Base-by-base conservation (phyloP, 2,329 filamentous ascomycete genomes). In the Aspergillus tubingensis region DNA sequence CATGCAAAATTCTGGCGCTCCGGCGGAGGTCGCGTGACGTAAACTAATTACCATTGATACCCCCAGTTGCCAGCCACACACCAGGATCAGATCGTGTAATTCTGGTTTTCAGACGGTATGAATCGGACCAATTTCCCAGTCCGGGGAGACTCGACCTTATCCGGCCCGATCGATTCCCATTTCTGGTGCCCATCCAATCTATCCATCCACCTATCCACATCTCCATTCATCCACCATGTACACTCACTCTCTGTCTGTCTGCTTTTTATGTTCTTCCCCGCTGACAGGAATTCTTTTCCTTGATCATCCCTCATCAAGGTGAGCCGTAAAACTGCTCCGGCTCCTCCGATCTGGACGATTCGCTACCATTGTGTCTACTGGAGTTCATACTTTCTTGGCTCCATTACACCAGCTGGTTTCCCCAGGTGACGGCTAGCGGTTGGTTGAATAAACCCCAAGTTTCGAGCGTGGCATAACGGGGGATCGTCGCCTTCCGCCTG, bases 21-120 rank as follows among this genome's bases (percentile, higher is more conserved):
- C 44, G 48, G 36, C 17, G 23, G 30, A 44, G 69, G 68, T 70
- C 72, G 72, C 72, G 72, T 75, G 72, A 74, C 68, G 71, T 74
- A 74, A 71, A 55, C 19, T 8, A 13, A 59, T 50, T 74, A 75
- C 72, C 55, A 64, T 66, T 67, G 65, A 64, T 71, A 70, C 67
- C 1, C 11, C 21, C 23, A 23, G 17, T 10, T 7, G n/a, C 17
- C 52, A 15, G n/a, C 27, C 5, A 36, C 44, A n/a, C n/a, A 15
- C 23, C 8, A 7, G 21, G 48, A 59, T 41, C 43, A 19, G 47
- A 23, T 21, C 15, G 23, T 30, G 65, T 65, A 63, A 49, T 44
- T 30, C 38, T 44, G 52, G 59, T 64, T 57, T 62, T 43, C 58
- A 44, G 41, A 39, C 52, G 52, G 51, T 66, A 36, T 36, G 32